Base-by-base conservation (phyloP, 2,329 filamentous ascomycete species). In the Pyrenochaeta sp. region DNA sequence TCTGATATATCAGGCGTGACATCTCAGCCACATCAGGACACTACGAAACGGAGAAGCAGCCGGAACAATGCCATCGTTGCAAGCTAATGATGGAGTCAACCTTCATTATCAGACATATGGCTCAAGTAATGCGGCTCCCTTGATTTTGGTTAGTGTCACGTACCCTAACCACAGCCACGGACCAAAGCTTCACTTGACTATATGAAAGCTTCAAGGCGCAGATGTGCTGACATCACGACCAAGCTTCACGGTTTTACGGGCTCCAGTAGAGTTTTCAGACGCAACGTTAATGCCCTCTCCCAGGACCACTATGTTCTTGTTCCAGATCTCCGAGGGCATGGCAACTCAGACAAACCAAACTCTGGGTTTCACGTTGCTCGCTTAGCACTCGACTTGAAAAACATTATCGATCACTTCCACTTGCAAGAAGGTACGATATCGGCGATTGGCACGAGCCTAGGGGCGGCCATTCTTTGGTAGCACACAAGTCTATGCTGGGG, bases 211-310 rank as follows among this genome's bases (percentile, higher is more conserved):
- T 4, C 4, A 31, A 48, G 4, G 14, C 1, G 1, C 30, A 10
- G 7, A 23, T 15, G 35, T 49, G 35, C 41, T 48, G 27, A 17
- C 12, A 33, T 15, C n/a, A 7, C 12, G 20, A 67, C 36, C 15
- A 6, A 42, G 67, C 57, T 69, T 7, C 67, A 69, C 40, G 67
- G 67, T 45, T 69, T 68, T 45, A 69, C 67, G 15, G 66, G 67
- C 17, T 65, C 67, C 0, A 51, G 59, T 0, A 44, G 54, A n/a
- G 63, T 65, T 9, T 69, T 67, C 46, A 39, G 54, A 12, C 63
- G 58, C 20, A 68, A 68, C 21, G 20, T 61, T 2, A 5, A 35
- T 1, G 32, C 37, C 11, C 33, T 69, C 4, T 57, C 64, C 0
- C 10, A 49, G 11, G 32, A 45, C 6, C 50, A 51, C 10, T 45